Evolutionary conservation across 306 rosid genomes (phyloP).

Genomic region (Dalbergia oliveri): DNA sequence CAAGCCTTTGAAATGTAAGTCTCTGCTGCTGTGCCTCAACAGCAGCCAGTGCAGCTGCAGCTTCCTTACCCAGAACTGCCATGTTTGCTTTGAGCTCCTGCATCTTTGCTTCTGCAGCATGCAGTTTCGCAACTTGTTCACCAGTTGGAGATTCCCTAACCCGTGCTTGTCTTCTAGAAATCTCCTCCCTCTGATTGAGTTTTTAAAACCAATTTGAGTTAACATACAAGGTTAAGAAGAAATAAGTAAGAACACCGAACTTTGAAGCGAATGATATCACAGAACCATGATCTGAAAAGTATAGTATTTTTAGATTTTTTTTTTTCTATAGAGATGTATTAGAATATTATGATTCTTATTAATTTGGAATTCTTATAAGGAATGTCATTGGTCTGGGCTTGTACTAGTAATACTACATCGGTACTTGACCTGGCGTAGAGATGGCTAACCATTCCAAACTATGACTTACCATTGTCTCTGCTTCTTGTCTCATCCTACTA

Average conservation of each 20-base stretch:
- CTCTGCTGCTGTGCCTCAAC: constrained; percentile 96
- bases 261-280: constrained; percentile 20
- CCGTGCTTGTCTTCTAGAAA: constrained; percentile 81
- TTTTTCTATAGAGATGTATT: neutral
- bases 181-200: constrained; percentile 72
- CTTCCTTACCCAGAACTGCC: constrained; percentile 96
- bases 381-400: neutral
- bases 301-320: neutral
- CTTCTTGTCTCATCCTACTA: constrained; percentile 97
- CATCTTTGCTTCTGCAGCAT: constrained; percentile 91
- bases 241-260: constrained; percentile 12
- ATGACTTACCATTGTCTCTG: constrained; percentile 75
- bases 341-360: neutral
- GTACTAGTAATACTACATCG: neutral
- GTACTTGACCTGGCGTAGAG: constrained; percentile 20
- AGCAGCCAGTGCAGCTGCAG: constrained; percentile 92
- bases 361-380: neutral
- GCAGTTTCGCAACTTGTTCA: constrained; percentile 89
- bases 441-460: constrained; percentile 29
- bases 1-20: constrained; percentile 98
- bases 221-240: constrained; percentile 34
- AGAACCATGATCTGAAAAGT: constrained; percentile 15
- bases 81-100: constrained; percentile 89
- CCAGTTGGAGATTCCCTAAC: constrained; percentile 79
- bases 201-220: constrained; percentile 48